Evolutionary conservation across 495 filamentous ascomycete genomes (phyloP).

Genomic region (Hyphodiscus hymeniophilus): DNA sequence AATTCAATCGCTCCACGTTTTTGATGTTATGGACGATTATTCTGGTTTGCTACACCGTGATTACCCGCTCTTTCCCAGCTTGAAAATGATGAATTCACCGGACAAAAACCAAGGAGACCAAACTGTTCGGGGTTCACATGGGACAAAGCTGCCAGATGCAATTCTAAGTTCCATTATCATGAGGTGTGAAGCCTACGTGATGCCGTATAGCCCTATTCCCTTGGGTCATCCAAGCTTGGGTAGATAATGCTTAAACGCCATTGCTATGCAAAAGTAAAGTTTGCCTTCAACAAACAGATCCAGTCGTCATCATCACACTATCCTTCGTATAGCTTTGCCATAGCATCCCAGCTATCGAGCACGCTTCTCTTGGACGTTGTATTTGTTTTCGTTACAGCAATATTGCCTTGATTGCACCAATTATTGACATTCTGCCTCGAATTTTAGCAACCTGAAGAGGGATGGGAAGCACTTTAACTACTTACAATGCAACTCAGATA

Average conservation of each 20-base stretch:
- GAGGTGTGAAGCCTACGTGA: no score
- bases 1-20: no score
- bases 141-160: no score
- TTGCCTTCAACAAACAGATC: background rate
- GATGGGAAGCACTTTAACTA: slow-evolving; percentile 26
- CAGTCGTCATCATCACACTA: background rate
- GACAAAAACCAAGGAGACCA: no score
- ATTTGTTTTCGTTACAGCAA: slow-evolving; percentile 18
- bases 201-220: no score
- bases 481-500: slow-evolving; percentile 87
- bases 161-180: no score
- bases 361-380: slow-evolving; percentile 24
- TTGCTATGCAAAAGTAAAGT: slow-evolving; percentile 17
- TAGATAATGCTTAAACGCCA: slow-evolving; percentile 9
- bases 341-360: slow-evolving; percentile 18
- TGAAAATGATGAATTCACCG: no score
- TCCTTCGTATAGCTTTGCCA: slow-evolving; percentile 6
- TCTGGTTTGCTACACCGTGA: no score
- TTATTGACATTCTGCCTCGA: slow-evolving; percentile 54
- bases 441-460: slow-evolving; percentile 21
- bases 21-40: no score
- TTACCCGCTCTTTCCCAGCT: no score
- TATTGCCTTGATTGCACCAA: slow-evolving; percentile 67
- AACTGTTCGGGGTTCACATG: no score
- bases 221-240: no score